Evolutionary conservation across 176 grass and related monocot genomes (phyloP).

Genomic region (Carex parvula): DNA sequence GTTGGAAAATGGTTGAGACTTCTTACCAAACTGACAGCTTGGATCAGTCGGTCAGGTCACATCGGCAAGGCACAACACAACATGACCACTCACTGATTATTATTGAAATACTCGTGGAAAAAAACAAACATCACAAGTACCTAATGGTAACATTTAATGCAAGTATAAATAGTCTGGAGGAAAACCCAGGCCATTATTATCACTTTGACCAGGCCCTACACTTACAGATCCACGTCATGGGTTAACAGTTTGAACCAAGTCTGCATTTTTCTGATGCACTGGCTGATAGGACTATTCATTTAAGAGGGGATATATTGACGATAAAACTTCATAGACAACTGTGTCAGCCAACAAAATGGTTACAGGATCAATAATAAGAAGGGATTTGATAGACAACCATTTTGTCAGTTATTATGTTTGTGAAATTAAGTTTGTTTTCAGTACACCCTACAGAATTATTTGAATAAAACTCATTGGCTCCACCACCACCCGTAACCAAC

Average conservation of each 20-base stretch:
- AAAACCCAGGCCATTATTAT: background rate
- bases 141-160: background rate
- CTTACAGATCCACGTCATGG: background rate
- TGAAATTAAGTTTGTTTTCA: slow-evolving; percentile 1
- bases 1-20: background rate
- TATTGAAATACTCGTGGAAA: background rate
- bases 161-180: background rate
- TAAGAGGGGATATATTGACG: background rate
- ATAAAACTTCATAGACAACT: background rate
- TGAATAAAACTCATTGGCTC: background rate
- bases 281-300: background rate
- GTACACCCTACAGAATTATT: background rate
- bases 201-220: background rate
- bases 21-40: background rate
- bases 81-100: background rate
- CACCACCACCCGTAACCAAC: background rate
- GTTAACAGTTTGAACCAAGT: background rate
- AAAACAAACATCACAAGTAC: background rate
- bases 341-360: background rate
- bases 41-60: background rate
- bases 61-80: background rate
- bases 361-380: background rate
- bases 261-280: background rate
- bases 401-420: background rate
- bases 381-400: background rate